phyloP scores from a whole-genome alignment of 2,329 filamentous ascomycete species.

The Trichoderma sp. region DNA sequence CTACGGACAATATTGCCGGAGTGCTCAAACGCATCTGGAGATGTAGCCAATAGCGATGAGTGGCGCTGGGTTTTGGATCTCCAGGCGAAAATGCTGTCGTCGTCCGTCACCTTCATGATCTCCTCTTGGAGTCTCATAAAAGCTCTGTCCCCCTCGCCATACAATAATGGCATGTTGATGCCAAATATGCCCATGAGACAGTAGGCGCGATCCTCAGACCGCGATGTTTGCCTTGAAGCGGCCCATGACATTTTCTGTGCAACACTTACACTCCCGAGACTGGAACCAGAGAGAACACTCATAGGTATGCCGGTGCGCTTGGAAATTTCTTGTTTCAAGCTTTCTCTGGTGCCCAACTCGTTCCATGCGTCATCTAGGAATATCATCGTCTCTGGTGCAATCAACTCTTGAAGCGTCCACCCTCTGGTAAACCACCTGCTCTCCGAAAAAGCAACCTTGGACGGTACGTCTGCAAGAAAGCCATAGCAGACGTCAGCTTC shows the following conservation, averaged over 20 bases:
- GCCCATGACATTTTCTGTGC: slow-evolving; percentile 6
- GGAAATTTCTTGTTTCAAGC: not conserved
- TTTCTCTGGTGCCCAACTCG: not conserved
- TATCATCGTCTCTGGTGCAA: not conserved
- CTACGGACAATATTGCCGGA: not conserved
- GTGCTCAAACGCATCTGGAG: slow-evolving; percentile 4
- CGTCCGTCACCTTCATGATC: slow-evolving; percentile 9
- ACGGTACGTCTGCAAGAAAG: not conserved
- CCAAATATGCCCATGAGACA: slow-evolving; percentile 13
- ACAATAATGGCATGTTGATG: slow-evolving; percentile 6
- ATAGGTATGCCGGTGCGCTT: not conserved
- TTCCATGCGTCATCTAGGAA: not conserved
- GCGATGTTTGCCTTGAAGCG: not conserved
- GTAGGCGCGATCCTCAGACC: slow-evolving; percentile 9
- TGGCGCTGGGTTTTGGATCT: not conserved
- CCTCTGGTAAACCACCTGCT: slow-evolving; percentile 8
- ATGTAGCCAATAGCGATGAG: not conserved
- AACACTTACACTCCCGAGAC: not conserved
- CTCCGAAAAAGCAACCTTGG: not conserved
- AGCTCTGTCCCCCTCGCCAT: slow-evolving; percentile 1
- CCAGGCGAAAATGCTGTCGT: slow-evolving; percentile 13
- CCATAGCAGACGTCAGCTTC: not conserved
- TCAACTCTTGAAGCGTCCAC: slow-evolving; percentile 2
- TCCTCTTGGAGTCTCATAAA: slow-evolving; percentile 1
- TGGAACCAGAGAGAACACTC: not conserved